Base-by-base conservation (phyloP, 352 stramenopile species). In the Globisporangium uncinulatum region DNA sequence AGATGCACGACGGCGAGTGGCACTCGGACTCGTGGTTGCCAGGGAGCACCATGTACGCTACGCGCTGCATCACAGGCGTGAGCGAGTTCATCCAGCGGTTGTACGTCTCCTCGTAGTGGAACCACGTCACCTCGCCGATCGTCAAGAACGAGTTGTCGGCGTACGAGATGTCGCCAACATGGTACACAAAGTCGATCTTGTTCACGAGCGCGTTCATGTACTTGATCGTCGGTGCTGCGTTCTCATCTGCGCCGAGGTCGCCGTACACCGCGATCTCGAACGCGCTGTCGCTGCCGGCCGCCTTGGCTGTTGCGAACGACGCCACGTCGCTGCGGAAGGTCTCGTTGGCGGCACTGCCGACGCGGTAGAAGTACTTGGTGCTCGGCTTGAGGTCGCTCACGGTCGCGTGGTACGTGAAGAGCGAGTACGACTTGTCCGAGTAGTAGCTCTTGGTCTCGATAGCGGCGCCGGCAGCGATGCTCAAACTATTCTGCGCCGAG, bases 11-110 rank as follows among this genome's bases (percentile, higher is more conserved):
- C 0, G 80, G 73, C 24, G 76, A 91, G 62, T 94, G 78, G 59
- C 86, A 96, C 61, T 97, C 86, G 11, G 84, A 81, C 51, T 97
- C 88, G 67, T 96, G 88, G 66, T 97, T 97, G 29, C 87, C 87
- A 4, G 83, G 68, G 8, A 77, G 34, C 15, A 91, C 79, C 86
- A 96, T 95, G 73, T 94, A 96, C 29, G 88, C 83, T 37, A 87
- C 50, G 14, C 62, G 21, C 19, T 49, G 63, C 74, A 83, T 86
- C 44, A 80, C 36, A 1, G 76, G 66, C 34, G 69, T 61, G 37
- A 94, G 54, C 51, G 68, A 56, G 52, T 86, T 82, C 79, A 95
- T 91, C 71, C 73, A 96, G 54, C 77, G 70, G 67, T 97, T 92
- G 69, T 86, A 96, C 6, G 77, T 74, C 46, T 94, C 72, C 49